phyloP scores from a whole-genome alignment of 2,329 filamentous ascomycete genomes.

The Exophiala dermatitidis region DNA sequence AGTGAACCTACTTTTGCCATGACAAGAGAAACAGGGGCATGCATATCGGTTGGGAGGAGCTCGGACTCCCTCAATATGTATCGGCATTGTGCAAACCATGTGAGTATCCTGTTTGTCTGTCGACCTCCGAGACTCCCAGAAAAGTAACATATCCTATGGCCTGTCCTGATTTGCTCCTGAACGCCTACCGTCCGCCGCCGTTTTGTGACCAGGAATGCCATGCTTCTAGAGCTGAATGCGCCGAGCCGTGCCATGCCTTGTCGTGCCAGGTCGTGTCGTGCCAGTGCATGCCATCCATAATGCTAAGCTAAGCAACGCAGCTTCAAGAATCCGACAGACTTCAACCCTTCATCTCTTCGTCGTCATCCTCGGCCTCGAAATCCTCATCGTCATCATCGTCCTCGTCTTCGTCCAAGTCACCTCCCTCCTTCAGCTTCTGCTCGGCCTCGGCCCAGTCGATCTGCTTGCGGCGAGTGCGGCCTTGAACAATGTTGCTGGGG shows the following conservation, averaged over 20 bases:
- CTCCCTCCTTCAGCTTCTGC: slow-evolving; percentile 71
- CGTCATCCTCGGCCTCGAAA: slow-evolving; percentile 25
- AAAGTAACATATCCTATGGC: neutral
- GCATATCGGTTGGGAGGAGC: no score
- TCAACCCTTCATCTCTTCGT: slow-evolving; percentile 27
- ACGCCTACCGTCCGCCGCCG: neutral
- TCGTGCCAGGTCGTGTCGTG: no score
- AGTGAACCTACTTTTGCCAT: no score
- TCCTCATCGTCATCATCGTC: slow-evolving; percentile 48
- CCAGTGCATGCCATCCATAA: no score
- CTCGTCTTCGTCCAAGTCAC: slow-evolving; percentile 56
- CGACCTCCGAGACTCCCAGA: neutral
- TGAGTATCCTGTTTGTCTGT: neutral
- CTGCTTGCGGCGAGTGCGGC: slow-evolving; percentile 81
- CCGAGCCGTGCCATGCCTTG: neutral
- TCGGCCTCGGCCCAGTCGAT: slow-evolving; percentile 93
- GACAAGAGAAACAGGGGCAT: no score
- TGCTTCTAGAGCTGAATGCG: neutral
- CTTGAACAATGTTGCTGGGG: slow-evolving; percentile 77
- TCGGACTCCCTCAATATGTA: neutral
- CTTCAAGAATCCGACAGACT: neutral
- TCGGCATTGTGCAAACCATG: neutral
- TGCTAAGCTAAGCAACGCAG: neutral
- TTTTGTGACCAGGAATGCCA: neutral
- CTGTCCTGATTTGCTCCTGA: neutral